Base-by-base conservation (phyloP, 176 grass and related monocot species). In the Oryza nivara region DNA sequence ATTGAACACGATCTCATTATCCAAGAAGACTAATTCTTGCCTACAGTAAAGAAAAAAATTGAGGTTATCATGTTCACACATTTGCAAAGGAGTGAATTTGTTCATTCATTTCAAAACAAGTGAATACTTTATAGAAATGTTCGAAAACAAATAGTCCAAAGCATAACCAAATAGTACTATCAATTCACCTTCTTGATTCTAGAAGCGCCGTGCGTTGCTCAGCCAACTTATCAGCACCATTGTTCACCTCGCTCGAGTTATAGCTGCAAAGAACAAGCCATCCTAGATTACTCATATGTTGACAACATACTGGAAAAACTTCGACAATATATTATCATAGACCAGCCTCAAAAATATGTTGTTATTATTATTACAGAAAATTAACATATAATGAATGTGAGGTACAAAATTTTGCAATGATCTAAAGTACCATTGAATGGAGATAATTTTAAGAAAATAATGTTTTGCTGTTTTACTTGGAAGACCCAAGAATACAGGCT, bases 1-100 rank as follows among this genome's bases (percentile, higher is more conserved):
- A 69, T 97, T 97, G 67, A 94, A 97, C 28, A 97, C 86, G 12
- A 92, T 83, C 67, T 97, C 94, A 82, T 94, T 97, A 88, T 97
- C 94, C 88, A 97, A 90, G 76, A 92, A 88, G 26, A 90, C 79
- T 30, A 97, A 61, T 60, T 97, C 94, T 87, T 97, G 94, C 44
- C 94, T 97, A 74, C 74, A 56, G 79, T 79, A 65, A 35, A 86
- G 41, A 23, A 46, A 61, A 61, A 75, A 26, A 15, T 36, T 10
- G n/a, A 77, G 66, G 58, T 22, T 61, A 73, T 34, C 7, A 8
- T 63, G 58, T 63, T 63, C 20, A 23, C 20, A 63, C 20, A 63
- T 63, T 63, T 63, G 58, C 58, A 23, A 23, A 63, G 58, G 58
- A 63, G 7, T 23, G 8, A 63, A 23, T 8, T 1, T 63, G 58